Evolutionary conservation across 1,139 yeast genomes (phyloP), one percentile per base, ranked within the genome.

Genomic region (Saccharomyces hybrid): DNA sequence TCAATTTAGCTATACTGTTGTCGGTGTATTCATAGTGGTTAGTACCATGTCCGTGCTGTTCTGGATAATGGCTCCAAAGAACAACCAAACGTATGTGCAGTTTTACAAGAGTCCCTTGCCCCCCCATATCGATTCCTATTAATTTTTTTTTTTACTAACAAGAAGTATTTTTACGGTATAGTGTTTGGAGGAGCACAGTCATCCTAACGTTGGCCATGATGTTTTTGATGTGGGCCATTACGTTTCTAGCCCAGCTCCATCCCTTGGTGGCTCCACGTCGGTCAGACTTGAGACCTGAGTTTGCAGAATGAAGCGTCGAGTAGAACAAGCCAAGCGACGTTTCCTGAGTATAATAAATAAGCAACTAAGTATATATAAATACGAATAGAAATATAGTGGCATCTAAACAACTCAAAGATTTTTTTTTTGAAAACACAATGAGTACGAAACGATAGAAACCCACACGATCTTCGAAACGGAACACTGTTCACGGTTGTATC

Each of bases 191-290:
- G 74, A 87, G 96, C 54, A 88, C 97, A 11, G 82, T 90, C 50
- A 84, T 86, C 54, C 77, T 91, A 60, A 81, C 91, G 3, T 72
- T 91, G 67, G 83, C 95, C 25, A 87, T 90, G 96, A 86, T 90
- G 77, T 90, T 80, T 70, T 77, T 90, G 67, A 88, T 90, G 96
- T 89, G 97, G 97, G 97, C 96, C 29, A 83, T 88, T 62, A 88
- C 97, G 6, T 88, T 87, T 66, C 73, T 88, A 61, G 70, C 73
- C 38, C 95, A 86, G 66, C 74, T 86, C 56, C 93, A 86, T 70
- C 95, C 95, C n/a, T 75, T 86, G 65, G 89, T 85, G 54, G 86
- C 80, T 29, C 95, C 95, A 49, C 83, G 85, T 70, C 81, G 93
- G 64, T 81, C 90, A 1, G 91, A 86, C 62, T 73, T 86, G 69